A percentile compares a stretch with the other conserved stretches of the same genome.
phyloP scores from a whole-genome alignment of 768 basidiomycete species.

The Boletus barrowsii region DNA sequence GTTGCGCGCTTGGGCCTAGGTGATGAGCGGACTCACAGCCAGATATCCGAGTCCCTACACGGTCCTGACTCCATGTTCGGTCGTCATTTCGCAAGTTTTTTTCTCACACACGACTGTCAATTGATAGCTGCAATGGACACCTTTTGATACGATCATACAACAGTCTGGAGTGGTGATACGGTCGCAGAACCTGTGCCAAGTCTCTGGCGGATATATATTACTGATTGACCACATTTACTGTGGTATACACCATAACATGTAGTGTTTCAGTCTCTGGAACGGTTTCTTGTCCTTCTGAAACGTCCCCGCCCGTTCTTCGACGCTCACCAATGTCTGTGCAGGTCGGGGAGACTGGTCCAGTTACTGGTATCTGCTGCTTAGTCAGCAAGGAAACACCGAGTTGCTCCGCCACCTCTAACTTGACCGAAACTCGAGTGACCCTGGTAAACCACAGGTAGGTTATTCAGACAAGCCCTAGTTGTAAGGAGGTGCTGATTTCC shows the following conservation, averaged over 20 bases:
- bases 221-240: no score
- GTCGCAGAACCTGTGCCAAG: no score
- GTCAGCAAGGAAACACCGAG: slow-evolving; percentile 30
- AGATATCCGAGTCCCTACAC: neutral
- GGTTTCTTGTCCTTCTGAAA: no score
- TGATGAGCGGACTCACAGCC: neutral
- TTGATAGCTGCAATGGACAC: no score
- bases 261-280: no score
- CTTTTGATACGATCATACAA: no score
- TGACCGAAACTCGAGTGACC: slow-evolving; percentile 12
- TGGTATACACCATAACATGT: no score
- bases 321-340: no score
- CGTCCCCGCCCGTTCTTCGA: no score
- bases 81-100: slow-evolving; percentile 4
- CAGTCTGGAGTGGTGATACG: no score
- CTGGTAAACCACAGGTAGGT: slow-evolving; percentile 9
- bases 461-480: neutral
- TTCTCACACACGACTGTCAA: slow-evolving; percentile 12
- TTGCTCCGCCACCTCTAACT: slow-evolving; percentile 25
- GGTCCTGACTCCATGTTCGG: neutral
- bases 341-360: no score
- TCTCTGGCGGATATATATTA: no score
- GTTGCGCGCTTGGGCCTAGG: neutral
- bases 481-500: neutral
- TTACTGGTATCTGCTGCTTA: slow-evolving; percentile 14